phyloP scores from a whole-genome alignment of 805 yeast genomes.

The Kodamaea sagamina region DNA sequence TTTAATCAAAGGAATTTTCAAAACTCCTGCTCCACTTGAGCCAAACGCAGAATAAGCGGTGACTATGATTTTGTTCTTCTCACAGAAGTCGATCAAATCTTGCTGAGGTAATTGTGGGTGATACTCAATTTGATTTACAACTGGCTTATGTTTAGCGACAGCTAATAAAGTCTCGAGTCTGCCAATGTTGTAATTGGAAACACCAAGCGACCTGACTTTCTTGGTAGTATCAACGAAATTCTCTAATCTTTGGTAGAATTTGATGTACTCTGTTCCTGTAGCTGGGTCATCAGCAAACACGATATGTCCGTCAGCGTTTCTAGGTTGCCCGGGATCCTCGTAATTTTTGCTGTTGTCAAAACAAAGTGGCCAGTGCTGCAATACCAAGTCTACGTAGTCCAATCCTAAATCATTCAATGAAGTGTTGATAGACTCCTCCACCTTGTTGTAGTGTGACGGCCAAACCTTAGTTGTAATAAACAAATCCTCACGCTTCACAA shows the following conservation, averaged over 20 bases:
- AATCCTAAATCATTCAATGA: slow-evolving; percentile 44
- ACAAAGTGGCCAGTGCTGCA: slow-evolving; percentile 55
- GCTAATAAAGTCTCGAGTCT: slow-evolving; percentile 35
- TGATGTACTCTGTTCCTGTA: slow-evolving; percentile 32
- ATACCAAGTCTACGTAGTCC: slow-evolving; percentile 47
- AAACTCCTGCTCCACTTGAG: slow-evolving; percentile 62
- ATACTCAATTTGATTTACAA: slow-evolving; percentile 51
- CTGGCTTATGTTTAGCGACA: slow-evolving; percentile 48
- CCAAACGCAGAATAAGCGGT: slow-evolving; percentile 69
- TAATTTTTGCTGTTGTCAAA: slow-evolving; percentile 39
- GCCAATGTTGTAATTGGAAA: slow-evolving; percentile 49
- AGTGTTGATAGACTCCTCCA: slow-evolving; percentile 41
- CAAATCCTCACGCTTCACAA: slow-evolving; percentile 48
- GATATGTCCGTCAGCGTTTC: slow-evolving; percentile 37
- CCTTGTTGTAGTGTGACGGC: slow-evolving; percentile 46
- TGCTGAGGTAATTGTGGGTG: slow-evolving; percentile 39
- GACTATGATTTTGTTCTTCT: slow-evolving; percentile 39
- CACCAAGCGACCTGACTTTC: slow-evolving; percentile 56
- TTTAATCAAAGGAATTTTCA: slow-evolving; percentile 50
- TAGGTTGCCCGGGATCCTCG: slow-evolving; percentile 34
- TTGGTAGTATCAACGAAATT: slow-evolving; percentile 27
- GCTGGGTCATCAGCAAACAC: slow-evolving; percentile 38
- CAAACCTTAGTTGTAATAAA: slow-evolving; percentile 42
- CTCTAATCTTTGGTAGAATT: slow-evolving; percentile 33
- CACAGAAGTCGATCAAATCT: slow-evolving; percentile 42